Base-by-base conservation (phyloP, 2,329 filamentous ascomycete genomes). In the Mycocentrospora acerina region DNA sequence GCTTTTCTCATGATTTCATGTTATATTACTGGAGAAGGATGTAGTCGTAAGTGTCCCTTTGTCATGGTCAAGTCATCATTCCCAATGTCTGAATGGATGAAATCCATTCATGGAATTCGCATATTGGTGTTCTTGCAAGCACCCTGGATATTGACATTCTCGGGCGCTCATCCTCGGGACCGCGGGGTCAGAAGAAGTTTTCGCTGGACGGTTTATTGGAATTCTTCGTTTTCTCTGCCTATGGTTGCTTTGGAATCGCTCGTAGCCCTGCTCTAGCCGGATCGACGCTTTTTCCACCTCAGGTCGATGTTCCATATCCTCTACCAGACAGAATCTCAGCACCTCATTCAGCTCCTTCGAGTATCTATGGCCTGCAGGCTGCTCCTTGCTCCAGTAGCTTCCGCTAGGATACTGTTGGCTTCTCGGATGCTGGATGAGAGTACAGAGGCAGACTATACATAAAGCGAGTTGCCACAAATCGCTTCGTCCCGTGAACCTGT, bases 391-490 rank as follows among this genome's bases (percentile, higher is more conserved):
- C 46, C 47, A 48, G 9, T 12, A 13, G n/a, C 37, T 11, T 2
- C 44, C 47, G 2, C 15, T 17, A 4, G 35, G 42, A 24, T 28
- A 29, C 14, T 13, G 13, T 17, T 22, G 34, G 26, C 48, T 51
- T 19, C 37, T 15, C 4, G 44, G 47, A 2, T 5, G 7, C 13
- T 27, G 17, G 9, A 19, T 41, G 4, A 37, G 29, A 2, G 33
- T 43, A 35, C 50, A 57, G 3, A 47, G 24, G 22, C 44, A 55
- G 11, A 51, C 28, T 9, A 56, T 46, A 1, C 29, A 38, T 2
- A 46, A 19, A 1, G 37, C 53, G 9, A 58, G 25, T 25, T 56
- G 48, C 41, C 45, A 56, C 2, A 57, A 39, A 34, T 57, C 54
- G 14, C 40, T 49, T 12, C 31, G 24, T 4, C 31, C 35, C 8